These are phyloP conservation scores for Sanguinoderma infundibulare DNA, from an alignment of 1,284 basidiomycete genomes.

Conservation along the genomic window DNA sequence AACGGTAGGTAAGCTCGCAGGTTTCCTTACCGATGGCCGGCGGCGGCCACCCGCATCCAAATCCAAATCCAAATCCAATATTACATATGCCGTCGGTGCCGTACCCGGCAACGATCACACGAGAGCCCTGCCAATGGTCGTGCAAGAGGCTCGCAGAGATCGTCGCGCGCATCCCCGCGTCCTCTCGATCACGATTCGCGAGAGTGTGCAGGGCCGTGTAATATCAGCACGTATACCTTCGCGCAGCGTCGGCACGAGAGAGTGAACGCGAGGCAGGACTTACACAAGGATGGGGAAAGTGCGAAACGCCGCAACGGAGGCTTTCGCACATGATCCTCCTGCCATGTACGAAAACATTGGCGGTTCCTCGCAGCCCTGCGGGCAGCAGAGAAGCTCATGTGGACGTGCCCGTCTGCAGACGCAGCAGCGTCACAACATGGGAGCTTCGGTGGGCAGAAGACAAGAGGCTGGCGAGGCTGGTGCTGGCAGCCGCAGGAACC, in stretches of 20 bases:
- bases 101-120: background rate
- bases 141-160: background rate
- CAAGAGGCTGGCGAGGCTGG: background rate
- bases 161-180: background rate
- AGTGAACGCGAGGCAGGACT: background rate
- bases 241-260: background rate
- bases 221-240: too few species aligned
- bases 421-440: background rate
- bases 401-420: background rate
- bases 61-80: too few species aligned
- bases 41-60: background rate
- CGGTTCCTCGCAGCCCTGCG: background rate
- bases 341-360: background rate
- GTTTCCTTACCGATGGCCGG: background rate
- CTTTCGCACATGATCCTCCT: conserved; percentile 7
- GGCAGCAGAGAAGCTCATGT: background rate
- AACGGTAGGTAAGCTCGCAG: background rate
- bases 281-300: conserved; percentile 1
- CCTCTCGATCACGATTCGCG: background rate
- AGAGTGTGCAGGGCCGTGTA: too few species aligned
- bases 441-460: background rate
- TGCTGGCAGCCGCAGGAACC: background rate
- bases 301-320: conserved; percentile 11
- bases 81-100: background rate
- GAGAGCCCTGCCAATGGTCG: too few species aligned